Base-by-base conservation (phyloP, 129 eudicot species). In the Saussurea involucrata region DNA sequence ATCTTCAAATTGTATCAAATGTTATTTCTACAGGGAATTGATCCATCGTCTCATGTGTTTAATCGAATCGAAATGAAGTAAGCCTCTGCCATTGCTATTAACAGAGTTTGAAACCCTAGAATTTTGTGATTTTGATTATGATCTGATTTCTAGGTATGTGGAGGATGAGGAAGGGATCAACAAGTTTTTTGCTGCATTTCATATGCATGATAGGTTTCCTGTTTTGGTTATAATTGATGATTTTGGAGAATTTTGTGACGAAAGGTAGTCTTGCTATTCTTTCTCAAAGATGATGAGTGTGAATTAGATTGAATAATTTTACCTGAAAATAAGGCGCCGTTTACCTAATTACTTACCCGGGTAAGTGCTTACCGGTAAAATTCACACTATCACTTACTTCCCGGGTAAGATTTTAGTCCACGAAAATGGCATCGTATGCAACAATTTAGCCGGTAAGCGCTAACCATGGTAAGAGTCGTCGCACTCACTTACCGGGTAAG, bases 161-260 rank as follows among this genome's bases (percentile, higher is more conserved):
- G 94, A 94, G 32, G 90, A 87, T 82, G 91, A 84, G 70, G 96
- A 89, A 71, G 97, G 90, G 76, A 82, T 94, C 79, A 83, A 86
- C 81, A 80, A 82, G 53, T 94, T 86, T 70, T 94, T 94, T 75
- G 89, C 98, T 81, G 98, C 97, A 53, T 94, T 94, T 74, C 98
- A 94, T 80, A 76, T 89, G 85, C 86, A 85, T 63, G 72, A 79
- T 78, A 44, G 20, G 4, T 81, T 72, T 76, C 98, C 98, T 37
- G 66, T 34, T 44, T 78, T 81, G 67, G 92, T 94, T 33, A 72
- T 94, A 21, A 72, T 94, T 21, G 97, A 94, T 73, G 92, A 87
- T 86, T 80, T 94, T 77, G 97, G 88, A 5, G 88, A 89, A 28
- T 82, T 83, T 69, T 94, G 91, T 61, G 85, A 89, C 77, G 89